A percentile compares a stretch with the other conserved stretches of the same genome.
Conservation (phyloP, 2,329 filamentous ascomycete genomes). For the Pseudogymnoascus sp. region DNA sequence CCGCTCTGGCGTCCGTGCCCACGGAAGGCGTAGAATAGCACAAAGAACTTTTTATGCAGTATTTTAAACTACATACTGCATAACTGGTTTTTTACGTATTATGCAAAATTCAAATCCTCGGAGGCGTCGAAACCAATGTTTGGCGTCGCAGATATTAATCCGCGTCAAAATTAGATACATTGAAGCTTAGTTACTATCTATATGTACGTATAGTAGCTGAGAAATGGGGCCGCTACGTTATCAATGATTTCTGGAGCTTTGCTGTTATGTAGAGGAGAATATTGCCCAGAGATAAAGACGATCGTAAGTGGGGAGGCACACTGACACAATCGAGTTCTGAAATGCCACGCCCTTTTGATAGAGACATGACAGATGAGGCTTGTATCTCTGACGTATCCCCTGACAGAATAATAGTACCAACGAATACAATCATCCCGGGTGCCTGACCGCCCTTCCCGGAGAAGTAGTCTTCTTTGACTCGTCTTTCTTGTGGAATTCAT, state of each 20-base stretch:
- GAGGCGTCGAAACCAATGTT: neutral
- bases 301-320: neutral
- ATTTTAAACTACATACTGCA: neutral
- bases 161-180: neutral
- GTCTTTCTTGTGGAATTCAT: neutral
- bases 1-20: no score
- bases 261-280: neutral
- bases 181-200: no score
- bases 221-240: neutral
- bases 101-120: no score
- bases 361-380: neutral
- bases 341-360: neutral
- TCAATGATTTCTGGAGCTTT: neutral
- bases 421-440: neutral
- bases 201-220: neutral
- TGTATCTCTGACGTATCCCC: neutral
- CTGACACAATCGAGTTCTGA: neutral
- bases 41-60: neutral
- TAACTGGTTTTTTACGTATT: neutral
- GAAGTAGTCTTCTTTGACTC: neutral
- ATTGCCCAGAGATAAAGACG: neutral
- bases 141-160: no score
- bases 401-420: neutral
- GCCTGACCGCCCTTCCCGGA: neutral
- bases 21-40: no score